Conservation (phyloP, 768 basidiomycete species). For the Suillus sp. region DNA sequence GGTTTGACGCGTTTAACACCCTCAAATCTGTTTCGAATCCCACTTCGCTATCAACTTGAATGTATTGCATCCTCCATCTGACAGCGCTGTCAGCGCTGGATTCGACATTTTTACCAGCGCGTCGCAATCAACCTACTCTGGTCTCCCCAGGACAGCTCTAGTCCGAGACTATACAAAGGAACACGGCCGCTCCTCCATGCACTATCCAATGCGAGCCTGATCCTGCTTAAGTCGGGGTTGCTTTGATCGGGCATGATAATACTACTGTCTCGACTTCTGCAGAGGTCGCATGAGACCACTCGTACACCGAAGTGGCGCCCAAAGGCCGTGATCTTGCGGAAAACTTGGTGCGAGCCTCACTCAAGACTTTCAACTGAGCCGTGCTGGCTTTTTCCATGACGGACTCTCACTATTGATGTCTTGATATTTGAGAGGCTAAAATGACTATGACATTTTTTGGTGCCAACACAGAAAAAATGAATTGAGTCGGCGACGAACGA, state of each 20-base stretch:
- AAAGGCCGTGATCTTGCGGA: too few species aligned
- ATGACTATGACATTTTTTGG: background rate
- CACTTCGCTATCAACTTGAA: background rate
- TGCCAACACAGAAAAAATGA: background rate
- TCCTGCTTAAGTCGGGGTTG: background rate
- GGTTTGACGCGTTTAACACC: too few species aligned
- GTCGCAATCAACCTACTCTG: background rate
- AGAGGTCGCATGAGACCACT: background rate
- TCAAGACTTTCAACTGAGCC: too few species aligned
- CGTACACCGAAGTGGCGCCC: background rate
- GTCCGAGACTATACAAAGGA: background rate
- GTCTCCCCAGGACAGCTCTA: background rate
- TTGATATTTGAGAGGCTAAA: background rate
- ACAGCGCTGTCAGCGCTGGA: too few species aligned
- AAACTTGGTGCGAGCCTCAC: too few species aligned
- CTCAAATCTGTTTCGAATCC: background rate
- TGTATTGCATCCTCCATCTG: too few species aligned
- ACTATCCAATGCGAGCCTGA: background rate
- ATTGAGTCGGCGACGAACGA: background rate
- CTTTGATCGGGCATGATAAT: background rate
- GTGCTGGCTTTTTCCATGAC: background rate
- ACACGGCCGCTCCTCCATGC: background rate
- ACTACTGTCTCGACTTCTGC: background rate
- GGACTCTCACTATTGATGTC: background rate
- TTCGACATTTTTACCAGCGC: background rate